Evolutionary conservation across 2,329 filamentous ascomycete species (phyloP).

Genomic region (Penicillium decumbens): DNA sequence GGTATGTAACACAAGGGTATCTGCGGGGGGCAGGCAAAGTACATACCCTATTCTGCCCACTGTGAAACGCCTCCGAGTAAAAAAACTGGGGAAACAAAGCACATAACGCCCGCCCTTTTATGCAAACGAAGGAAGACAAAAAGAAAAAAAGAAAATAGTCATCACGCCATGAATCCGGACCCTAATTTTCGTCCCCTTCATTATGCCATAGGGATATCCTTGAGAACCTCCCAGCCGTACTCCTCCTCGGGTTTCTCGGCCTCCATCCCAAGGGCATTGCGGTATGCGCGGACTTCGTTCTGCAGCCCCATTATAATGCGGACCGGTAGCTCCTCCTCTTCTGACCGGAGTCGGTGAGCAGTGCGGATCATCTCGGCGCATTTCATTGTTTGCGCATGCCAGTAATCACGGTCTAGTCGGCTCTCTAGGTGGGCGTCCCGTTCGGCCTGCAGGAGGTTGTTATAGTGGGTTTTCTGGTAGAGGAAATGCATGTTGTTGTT

Average conservation of each 20-base stretch:
- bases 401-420: constrained; percentile 48
- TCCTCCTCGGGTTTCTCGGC: constrained; percentile 47
- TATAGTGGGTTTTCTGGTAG: constrained; percentile 47
- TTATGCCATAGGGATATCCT: constrained; percentile 38
- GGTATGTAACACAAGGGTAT: background rate
- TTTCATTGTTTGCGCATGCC: constrained; percentile 46
- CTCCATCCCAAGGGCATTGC: constrained; percentile 47
- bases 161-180: constrained; percentile 13
- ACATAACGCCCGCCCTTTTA: constrained; percentile 1
- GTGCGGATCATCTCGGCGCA: constrained; percentile 48
- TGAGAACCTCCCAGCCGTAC: constrained; percentile 47
- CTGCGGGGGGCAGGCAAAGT: background rate
- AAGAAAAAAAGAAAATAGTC: background rate
- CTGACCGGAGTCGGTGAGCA: constrained; percentile 45
- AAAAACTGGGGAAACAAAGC: background rate
- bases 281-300: constrained; percentile 47
- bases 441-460: constrained; percentile 48
- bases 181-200: constrained; percentile 15
- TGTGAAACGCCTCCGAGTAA: background rate
- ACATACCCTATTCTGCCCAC: background rate
- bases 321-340: constrained; percentile 45
- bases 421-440: constrained; percentile 48
- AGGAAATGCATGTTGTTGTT: constrained; percentile 48
- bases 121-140: background rate
- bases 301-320: constrained; percentile 45